Evolutionary conservation across 805 yeast species (phyloP).

Genomic region (Candida cerambycidarum): DNA sequence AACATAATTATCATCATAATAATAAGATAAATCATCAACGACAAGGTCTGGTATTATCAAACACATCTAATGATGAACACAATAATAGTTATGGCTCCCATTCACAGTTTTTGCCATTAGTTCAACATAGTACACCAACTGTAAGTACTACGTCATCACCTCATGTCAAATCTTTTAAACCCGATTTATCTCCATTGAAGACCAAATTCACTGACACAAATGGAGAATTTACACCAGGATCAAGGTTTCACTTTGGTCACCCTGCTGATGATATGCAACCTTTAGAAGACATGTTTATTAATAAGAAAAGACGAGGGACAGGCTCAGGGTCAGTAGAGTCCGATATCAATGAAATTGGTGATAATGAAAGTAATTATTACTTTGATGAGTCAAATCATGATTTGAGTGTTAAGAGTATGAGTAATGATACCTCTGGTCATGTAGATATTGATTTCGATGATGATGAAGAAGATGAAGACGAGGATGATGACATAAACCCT

Average conservation of each 20-base stretch:
- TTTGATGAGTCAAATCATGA: conserved; percentile 11
- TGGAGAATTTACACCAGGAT: conserved; percentile 15
- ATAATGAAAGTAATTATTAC: conserved; percentile 11
- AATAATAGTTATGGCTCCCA: conserved; percentile 7
- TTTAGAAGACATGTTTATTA: conserved; percentile 5
- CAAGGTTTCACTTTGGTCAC: conserved; percentile 16
- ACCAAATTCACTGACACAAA: conserved; percentile 29
- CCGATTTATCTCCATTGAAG: conserved; percentile 36
- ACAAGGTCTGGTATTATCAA: conserved; percentile 4
- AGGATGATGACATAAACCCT: conserved; percentile 25
- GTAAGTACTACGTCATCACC: conserved; percentile 33
- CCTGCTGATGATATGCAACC: conserved; percentile 13
- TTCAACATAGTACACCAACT: conserved; percentile 28
- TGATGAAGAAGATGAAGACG: conserved; percentile 9
- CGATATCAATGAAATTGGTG: conserved; percentile 11
- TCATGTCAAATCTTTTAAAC: conserved; percentile 33
- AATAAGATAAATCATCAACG: conserved; percentile 1
- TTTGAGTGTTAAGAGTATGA: conserved; percentile 11
- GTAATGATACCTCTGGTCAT: conserved; percentile 32
- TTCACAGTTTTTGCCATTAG: conserved; percentile 23
- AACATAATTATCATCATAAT: conserved; percentile 7
- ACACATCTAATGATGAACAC: conserved; percentile 10
- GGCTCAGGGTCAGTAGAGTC: background rate
- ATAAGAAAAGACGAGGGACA: background rate
- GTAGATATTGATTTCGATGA: conserved; percentile 34